Conservation (phyloP, 129 eudicot genomes). For the Pulicaria dysenterica region DNA sequence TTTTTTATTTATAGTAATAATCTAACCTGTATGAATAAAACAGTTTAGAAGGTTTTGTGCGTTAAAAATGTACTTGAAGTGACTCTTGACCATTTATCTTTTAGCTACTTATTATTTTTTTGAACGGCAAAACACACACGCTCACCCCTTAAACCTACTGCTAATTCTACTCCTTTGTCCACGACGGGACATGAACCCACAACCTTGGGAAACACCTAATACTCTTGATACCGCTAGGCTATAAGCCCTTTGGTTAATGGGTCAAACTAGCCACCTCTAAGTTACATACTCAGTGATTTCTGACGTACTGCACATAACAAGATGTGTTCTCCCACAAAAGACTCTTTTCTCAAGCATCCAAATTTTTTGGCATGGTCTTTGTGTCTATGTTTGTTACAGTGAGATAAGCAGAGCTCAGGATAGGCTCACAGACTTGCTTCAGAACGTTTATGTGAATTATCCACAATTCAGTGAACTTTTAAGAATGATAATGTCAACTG, state of each 20-base stretch:
- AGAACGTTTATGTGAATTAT: slow-evolving; percentile 43
- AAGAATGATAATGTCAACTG: slow-evolving; percentile 51
- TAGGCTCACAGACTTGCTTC: slow-evolving; percentile 52
- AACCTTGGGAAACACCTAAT: too few species aligned
- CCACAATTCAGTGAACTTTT: slow-evolving; percentile 48
- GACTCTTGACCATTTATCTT: not conserved
- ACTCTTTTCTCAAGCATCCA: slow-evolving; percentile 10
- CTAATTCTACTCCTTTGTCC: too few species aligned
- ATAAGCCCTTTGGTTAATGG: not conserved
- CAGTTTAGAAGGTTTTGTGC: not conserved
- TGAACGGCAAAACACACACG: too few species aligned
- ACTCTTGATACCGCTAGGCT: too few species aligned
- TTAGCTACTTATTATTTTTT: too few species aligned
- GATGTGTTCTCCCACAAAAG: slow-evolving; percentile 2
- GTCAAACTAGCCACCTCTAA: not conserved
- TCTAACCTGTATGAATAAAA: not conserved
- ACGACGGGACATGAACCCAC: too few species aligned
- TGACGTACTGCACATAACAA: slow-evolving; percentile 19
- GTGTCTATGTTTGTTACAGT: slow-evolving; percentile 38
- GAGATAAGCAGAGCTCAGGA: slow-evolving; percentile 62
- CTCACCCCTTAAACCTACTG: too few species aligned
- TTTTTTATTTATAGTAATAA: not conserved
- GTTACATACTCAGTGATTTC: not conserved
- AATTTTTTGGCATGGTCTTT: not conserved
- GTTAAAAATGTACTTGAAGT: not conserved